Evolutionary conservation across 2,329 filamentous ascomycete species (phyloP).

Genomic region (Colletotrichum eleusines): DNA sequence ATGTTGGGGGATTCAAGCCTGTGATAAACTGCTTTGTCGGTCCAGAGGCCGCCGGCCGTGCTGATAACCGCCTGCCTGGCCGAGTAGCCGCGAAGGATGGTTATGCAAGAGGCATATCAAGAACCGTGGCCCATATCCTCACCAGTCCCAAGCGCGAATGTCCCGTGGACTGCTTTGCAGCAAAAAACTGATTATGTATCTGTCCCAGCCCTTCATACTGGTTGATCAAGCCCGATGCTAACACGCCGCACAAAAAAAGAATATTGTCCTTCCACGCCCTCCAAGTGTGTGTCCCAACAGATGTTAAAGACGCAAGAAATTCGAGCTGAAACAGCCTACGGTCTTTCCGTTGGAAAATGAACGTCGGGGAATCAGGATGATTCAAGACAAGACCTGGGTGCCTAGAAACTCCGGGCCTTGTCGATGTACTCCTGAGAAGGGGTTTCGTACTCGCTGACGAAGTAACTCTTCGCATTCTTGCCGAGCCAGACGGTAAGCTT

Average conservation of each 20-base stretch:
- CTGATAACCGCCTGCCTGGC: not conserved
- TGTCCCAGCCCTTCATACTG: conserved; percentile 25
- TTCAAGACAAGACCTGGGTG: not conserved
- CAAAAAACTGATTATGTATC: conserved; percentile 29
- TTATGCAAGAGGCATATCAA: not conserved
- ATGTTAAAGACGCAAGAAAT: not conserved
- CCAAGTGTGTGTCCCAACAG: not conserved
- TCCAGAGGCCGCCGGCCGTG: not conserved
- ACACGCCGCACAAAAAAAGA: not conserved
- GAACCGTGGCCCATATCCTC: not conserved
- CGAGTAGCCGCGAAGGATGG: conserved; percentile 5
- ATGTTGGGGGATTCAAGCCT: not conserved
- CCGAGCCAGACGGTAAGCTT: conserved; percentile 90
- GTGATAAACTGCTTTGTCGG: not conserved
- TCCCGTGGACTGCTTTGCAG: too few relatives aligned
- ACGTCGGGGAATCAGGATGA: not conserved
- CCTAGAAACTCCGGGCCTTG: conserved; percentile 65
- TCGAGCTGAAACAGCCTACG: not conserved
- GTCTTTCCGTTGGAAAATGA: not conserved
- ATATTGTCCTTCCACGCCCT: not conserved
- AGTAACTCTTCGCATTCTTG: conserved; percentile 81
- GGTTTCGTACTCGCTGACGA: conserved; percentile 80
- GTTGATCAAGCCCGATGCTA: conserved; percentile 12
- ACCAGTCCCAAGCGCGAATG: not conserved
- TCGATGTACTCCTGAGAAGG: conserved; percentile 79